Evolutionary conservation across 106 monocot genomes (phyloP), one percentile per base, ranked within the genome.

Genomic region (Posidonia australis): DNA sequence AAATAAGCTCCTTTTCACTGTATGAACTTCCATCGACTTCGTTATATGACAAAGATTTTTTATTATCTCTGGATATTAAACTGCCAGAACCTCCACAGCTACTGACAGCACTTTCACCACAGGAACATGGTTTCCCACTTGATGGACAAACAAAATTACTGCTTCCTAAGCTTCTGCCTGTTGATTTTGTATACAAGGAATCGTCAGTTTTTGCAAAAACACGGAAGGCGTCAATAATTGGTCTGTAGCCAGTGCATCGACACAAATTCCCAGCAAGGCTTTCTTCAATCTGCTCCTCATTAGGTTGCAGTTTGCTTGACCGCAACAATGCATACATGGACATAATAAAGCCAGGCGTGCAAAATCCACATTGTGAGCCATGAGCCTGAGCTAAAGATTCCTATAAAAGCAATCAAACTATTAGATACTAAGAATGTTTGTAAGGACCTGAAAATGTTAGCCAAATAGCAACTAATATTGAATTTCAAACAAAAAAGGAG

Each of bases 331-430:
- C 80, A 81, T 98, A 98, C 91, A 98, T 98, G 18, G 98, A 98
- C 98, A 98, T 91, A 22, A 98, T 45, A 79, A 98, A 98, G 43
- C 98, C 98, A 70, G 98, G 91, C 48, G 98, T 98, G 68, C 98
- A 98, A 77, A 82, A 98, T 63, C 98, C 91, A 77, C 98, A 98
- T 58, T 98, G 96, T 51, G 96, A 98, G 51, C 96, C 96, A 80
- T 98, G 96, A 65, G 82, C 67, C 66, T 79, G 69, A 25, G 87
- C 90, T 69, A 98, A 62, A 64, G 84, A 55, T 74, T 98, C 87
- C 96, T 98, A 63, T 22, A 82, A 66, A 63, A 18, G 19, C 7
- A 31, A 36, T 60, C 28, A 16, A 60, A 60, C 36, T 56, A 49
- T 49, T 56, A 56, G 23, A 56, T 56, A 27, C 28, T 7, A 0